These are phyloP conservation scores for Colletotrichum plurivorum DNA, from an alignment of 2,329 filamentous ascomycete species.

Conservation along the genomic window DNA sequence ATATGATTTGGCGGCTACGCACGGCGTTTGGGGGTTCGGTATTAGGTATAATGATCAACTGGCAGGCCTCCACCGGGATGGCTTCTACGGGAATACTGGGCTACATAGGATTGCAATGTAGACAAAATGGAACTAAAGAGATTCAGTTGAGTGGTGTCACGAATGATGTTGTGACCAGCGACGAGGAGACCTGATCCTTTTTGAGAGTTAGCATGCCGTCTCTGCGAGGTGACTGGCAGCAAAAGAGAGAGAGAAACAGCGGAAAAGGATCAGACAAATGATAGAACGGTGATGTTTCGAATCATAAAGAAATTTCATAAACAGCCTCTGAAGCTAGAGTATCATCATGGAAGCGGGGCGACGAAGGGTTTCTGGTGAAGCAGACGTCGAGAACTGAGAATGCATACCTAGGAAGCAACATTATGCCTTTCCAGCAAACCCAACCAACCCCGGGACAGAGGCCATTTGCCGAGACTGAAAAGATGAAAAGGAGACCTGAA, in stretches of 20 bases:
- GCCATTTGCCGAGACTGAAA: too few species aligned
- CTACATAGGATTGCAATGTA: conserved; percentile 4
- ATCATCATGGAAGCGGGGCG: conserved; percentile 52
- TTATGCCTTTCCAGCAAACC: neutral
- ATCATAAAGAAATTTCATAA: conserved; percentile 58
- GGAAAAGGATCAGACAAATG: conserved; percentile 36
- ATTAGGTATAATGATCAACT: conserved; percentile 6
- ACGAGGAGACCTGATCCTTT: neutral
- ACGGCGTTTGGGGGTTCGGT: conserved; percentile 20
- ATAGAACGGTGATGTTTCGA: conserved; percentile 53
- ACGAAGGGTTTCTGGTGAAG: neutral
- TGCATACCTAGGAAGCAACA: neutral
- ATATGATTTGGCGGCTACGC: conserved; percentile 1
- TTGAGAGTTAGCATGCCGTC: neutral
- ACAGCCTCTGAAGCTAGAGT: conserved; percentile 60
- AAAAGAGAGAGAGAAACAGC: neutral
- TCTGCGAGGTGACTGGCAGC: neutral
- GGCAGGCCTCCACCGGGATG: neutral
- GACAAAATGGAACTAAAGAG: conserved; percentile 1
- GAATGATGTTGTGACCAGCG: too few species aligned
- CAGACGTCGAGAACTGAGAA: neutral
- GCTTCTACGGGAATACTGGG: neutral
- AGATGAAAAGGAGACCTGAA: too few species aligned
- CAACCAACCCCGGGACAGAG: too few species aligned
- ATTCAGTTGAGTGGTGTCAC: neutral